Evolutionary conservation across 805 yeast genomes (phyloP), one percentile per base, ranked within the genome.

Genomic region (Candida arabinofermentans): DNA sequence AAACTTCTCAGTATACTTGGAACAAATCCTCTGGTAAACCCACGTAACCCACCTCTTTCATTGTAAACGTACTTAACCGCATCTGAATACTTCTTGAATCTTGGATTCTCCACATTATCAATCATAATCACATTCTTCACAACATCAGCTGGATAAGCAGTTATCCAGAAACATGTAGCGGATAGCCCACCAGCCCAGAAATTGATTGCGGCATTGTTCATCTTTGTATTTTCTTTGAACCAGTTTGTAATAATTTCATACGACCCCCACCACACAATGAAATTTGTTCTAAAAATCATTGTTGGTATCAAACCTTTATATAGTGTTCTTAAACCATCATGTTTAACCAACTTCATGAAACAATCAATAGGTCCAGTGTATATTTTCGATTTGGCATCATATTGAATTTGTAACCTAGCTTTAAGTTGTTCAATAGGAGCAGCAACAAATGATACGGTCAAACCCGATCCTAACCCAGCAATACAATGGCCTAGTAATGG

Each of bases 381-480:
- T 9, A 74, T 54, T 49, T 71, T 81, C 13, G 84, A 67, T 32
- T 75, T 73, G 10, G 89, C 82, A 59, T 87, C 95, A 59, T 89
- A 89, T 57, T 89, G 96, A 10, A 89, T 88, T 61, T 89, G 96
- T 38, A 89, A 70, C 47, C 95, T 73, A 3, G 95, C 96, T 64
- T 89, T 89, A 51, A 89, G 79, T 53, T 84, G 83, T 61, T 89
- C 97, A 7, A 89, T 83, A 2, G 96, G 96, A 0, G 96, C 96
- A 4, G 97, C 97, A n/a, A 89, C 90, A 66, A 89, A 84, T 36
- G 91, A 81, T 12, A 89, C 96, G 0, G 96, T 89, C 83, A 83
- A 78, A 2, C 97, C 96, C 8, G 93, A 80, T n/a, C 95, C 95
- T 24, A 77, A 58, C 0, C 81, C 83, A 1, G 96, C 91, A 18